A percentile compares a stretch with the other conserved stretches of the same genome.
phyloP scores from a whole-genome alignment of 139 green algal genomes.

The Zygnema cylindricum region DNA sequence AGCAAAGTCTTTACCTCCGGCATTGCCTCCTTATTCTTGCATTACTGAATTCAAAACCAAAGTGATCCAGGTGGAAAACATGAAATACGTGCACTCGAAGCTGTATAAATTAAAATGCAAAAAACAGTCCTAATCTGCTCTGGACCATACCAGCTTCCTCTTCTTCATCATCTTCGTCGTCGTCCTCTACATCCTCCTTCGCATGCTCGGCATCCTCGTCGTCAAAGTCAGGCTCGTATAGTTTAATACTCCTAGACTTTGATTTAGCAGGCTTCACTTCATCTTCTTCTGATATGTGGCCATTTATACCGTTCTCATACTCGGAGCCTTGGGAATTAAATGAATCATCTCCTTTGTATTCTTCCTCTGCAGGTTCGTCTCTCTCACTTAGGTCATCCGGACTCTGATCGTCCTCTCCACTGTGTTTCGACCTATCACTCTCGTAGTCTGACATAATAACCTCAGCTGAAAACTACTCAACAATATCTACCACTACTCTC shows the following conservation, averaged over 20 bases:
- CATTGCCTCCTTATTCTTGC: too few species aligned
- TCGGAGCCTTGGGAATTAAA: not conserved
- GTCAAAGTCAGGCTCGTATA: slow-evolving; percentile 14
- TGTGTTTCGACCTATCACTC: not conserved
- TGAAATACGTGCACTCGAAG: not conserved
- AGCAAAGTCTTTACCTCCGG: too few species aligned
- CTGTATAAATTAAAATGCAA: not conserved
- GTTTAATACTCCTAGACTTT: too few species aligned
- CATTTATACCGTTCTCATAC: not conserved
- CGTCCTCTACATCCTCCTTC: slow-evolving; percentile 33
- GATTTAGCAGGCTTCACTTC: not conserved
- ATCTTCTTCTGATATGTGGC: not conserved
- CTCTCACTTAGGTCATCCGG: not conserved
- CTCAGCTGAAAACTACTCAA: not conserved
- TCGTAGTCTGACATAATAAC: not conserved
- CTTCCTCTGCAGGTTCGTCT: not conserved
- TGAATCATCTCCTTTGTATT: not conserved
- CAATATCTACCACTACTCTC: too few species aligned
- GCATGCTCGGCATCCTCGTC: slow-evolving; percentile 16
- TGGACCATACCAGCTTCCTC: slow-evolving; percentile 34
- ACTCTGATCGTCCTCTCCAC: not conserved
- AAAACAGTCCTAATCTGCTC: not conserved
- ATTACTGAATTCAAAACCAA: too few species aligned
- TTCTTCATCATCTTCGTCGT: slow-evolving; percentile 27
- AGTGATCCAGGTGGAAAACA: not conserved